Evolutionary conservation across 306 rosid species (phyloP), one percentile per base, ranked within the genome.

Genomic region (Acacia melanoxylon): DNA sequence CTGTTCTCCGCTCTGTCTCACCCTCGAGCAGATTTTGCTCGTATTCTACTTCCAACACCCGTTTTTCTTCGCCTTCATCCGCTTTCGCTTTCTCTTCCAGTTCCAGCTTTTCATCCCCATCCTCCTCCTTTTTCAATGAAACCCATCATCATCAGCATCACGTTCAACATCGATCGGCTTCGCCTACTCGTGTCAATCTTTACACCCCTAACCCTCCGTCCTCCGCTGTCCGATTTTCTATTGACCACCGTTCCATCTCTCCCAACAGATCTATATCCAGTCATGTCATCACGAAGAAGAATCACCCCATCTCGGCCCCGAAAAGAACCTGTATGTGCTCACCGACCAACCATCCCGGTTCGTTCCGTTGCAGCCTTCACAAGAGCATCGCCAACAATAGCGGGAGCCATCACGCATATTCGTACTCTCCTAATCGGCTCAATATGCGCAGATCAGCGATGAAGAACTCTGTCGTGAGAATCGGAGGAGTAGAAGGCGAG

Each of bases 401-500:
- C 35, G 83, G 80, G 17, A 82, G 75, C 29, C 74, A 80, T 8
- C 82, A 80, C 20, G 24, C 80, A 0, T 88, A 79, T 31, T 77
- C 97, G 40, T 91, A 66, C 68, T 94, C 97, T 1, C 77, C 93
- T 0, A 86, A 76, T 14, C 87, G 97, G 9, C 85, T 92, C 7
- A 94, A 96, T 54, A 94, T 96, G 99, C 96, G 93, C 20, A 88
- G 97, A 86, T 96, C 99, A 9, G 99, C 99, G 1, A 96, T 96
- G 99, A 94, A 89, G 80, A 96, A 96, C 75, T 96, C 99, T 52
- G 68, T 96, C 15, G 98, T 96, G 1, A 84, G 99, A 22, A 96
- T 96, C 77, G 92, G 98, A 27, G 92, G 98, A 2, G 99, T 96
- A 2, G 99, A 96, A 56, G 99, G 99, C 0, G 99, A 96, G 81